Evolutionary conservation across 805 yeast genomes (phyloP), one percentile per base, ranked within the genome.

Genomic region (Candida nitratophila): DNA sequence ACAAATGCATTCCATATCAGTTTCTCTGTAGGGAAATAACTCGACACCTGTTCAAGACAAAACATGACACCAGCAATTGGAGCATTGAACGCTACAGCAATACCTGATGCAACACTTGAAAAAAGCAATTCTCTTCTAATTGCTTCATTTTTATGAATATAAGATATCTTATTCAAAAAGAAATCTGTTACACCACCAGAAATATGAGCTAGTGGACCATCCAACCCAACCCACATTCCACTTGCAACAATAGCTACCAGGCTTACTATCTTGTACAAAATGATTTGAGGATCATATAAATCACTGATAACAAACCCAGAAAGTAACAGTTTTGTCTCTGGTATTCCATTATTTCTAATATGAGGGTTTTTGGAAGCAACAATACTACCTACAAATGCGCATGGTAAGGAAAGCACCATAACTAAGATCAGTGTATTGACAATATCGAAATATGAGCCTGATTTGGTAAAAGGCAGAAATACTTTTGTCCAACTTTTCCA

Each of bases 31-130:
- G 74, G 76, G 55, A 82, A 78, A 54, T 75, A 84, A 30, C 80
- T 74, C 3, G 83, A 77, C 37, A 83, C 66, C 48, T 78, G 79
- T 54, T 87, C 95, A 17, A 85, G 59, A 4, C 84, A 82, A 59
- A 86, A 88, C 29, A 87, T 59, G 1, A 88, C 93, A 1, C 96
- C 96, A 8, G 95, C 95, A 44, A 88, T 80, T 3, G 96, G 96
- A 0, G 95, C 81, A 47, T 83, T 84, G 62, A 87, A 86, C 0
- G 96, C 95, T 14, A 84, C 86, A 0, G 90, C 78, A 21, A 87
- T 82, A 5, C 96, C 96, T 1, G 90, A 81, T 1, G 95, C 90
- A 1, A 86, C 75, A 0, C 90, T 86, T 1, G 95, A 89, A 17
- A 83, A 70, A 15, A 82, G 57, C 10, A 87, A 55, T 48, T 85